A percentile compares a stretch with the other conserved stretches of the same genome.
Evolutionary conservation across 495 filamentous ascomycete species (phyloP).

Genomic region (Cercophora scortea): DNA sequence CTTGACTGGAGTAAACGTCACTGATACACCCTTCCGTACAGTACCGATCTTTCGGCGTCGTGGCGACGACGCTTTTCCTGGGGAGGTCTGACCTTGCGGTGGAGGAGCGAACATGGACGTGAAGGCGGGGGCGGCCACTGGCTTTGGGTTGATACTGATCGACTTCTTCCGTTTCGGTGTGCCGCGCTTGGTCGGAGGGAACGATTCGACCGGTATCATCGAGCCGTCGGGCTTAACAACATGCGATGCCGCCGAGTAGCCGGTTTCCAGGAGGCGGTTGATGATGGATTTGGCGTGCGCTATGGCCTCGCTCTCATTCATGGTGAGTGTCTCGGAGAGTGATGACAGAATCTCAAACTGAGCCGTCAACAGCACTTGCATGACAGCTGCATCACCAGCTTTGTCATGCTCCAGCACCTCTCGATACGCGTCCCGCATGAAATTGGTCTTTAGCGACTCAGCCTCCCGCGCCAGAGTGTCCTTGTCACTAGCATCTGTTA

Average conservation of each 20-base stretch:
- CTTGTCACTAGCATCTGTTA: constrained; percentile 59
- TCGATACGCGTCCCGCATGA: constrained; percentile 71
- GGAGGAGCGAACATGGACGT: constrained; percentile 30
- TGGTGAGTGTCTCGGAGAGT: constrained; percentile 67
- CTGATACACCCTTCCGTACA: constrained; percentile 64
- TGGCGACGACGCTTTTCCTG: constrained; percentile 62
- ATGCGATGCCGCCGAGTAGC: constrained; percentile 62
- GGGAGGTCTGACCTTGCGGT: constrained; percentile 34
- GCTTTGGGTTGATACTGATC: constrained; percentile 19
- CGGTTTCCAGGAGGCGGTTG: constrained; percentile 65
- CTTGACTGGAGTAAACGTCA: constrained; percentile 62
- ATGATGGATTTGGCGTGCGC: constrained; percentile 73
- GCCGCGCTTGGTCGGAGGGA: constrained; percentile 59
- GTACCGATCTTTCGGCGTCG: constrained; percentile 63
- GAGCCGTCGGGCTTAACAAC: constrained; percentile 87
- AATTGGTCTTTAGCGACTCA: constrained; percentile 71
- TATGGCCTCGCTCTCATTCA: constrained; percentile 77
- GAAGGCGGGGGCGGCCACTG: constrained; percentile 26
- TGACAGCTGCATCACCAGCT: constrained; percentile 62
- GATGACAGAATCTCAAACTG: constrained; percentile 87
- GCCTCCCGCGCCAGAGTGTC: constrained; percentile 71
- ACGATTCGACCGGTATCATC: constrained; percentile 51
- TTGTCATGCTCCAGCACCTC: constrained; percentile 82
- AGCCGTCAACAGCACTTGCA: constrained; percentile 77
- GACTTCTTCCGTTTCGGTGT: constrained; percentile 72